A percentile compares a stretch with the other conserved stretches of the same genome.
Conservation (phyloP, 306 rosid genomes). For the Casuarina glauca region DNA sequence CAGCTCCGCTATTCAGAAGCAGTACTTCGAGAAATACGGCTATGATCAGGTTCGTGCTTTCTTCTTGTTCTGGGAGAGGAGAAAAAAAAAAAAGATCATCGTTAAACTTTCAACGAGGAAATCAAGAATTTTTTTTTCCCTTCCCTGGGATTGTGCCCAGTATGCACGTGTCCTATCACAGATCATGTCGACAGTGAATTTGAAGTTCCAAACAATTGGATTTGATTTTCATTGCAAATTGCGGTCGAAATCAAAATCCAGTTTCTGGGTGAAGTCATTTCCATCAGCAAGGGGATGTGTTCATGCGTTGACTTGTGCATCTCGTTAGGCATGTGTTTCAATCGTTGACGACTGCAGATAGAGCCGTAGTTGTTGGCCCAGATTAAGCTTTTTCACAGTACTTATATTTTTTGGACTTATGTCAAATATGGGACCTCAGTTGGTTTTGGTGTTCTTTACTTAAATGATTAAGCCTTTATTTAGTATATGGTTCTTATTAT, state of each 20-base stretch:
- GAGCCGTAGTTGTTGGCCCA: background rate
- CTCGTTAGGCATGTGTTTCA: background rate
- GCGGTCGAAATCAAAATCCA: background rate
- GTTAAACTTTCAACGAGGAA: background rate
- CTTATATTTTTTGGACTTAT: background rate
- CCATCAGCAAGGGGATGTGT: background rate
- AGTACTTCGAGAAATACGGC: constrained; percentile 74
- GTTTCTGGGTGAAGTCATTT: background rate
- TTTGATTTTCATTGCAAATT: background rate
- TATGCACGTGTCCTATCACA: background rate
- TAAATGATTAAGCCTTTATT: background rate
- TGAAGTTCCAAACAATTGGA: background rate
- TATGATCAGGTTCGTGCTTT: constrained; percentile 51
- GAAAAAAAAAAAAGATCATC: background rate
- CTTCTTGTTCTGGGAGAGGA: background rate
- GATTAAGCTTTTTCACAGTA: background rate
- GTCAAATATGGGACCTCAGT: background rate
- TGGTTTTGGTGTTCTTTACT: background rate
- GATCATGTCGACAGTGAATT: background rate
- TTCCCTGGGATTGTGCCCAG: background rate
- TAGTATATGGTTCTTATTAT: constrained; percentile 9
- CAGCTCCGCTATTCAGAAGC: constrained; percentile 64
- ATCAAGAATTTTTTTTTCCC: background rate
- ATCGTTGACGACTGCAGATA: background rate
- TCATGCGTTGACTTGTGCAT: background rate